Conservation (phyloP, 768 basidiomycete genomes). For the Tulasnella sp. region DNA sequence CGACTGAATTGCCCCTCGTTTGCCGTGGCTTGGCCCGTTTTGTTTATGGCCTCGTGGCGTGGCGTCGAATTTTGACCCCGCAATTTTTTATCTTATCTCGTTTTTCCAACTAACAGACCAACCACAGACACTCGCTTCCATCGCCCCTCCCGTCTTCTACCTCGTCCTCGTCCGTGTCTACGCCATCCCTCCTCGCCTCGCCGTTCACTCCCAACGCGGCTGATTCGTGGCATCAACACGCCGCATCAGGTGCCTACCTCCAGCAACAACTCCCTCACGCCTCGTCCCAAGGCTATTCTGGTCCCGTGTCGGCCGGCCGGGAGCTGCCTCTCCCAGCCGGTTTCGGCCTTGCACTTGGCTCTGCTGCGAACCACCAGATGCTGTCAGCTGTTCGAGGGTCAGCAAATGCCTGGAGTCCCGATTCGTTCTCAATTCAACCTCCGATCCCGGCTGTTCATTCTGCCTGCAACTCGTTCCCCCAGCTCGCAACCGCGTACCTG, state of each 20-base stretch:
- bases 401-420: no score
- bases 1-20: not conserved
- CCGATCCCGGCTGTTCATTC: no score
- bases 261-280: not conserved
- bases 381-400: no score
- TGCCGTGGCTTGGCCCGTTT: not conserved
- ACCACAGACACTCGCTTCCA: conserved; percentile 7
- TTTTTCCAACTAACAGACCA: not conserved
- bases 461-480: no score
- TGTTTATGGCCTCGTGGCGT: not conserved
- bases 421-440: no score
- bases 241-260: not conserved
- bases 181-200: not conserved
- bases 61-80: not conserved
- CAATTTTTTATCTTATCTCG: no score
- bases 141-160: not conserved
- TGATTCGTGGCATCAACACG: not conserved
- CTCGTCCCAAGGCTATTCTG: not conserved
- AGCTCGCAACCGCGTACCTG: no score
- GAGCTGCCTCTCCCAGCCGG: not conserved
- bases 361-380: no score
- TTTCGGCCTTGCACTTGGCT: not conserved
- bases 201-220: not conserved
- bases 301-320: not conserved
- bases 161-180: not conserved